A percentile compares a stretch with the other conserved stretches of the same genome.
phyloP scores from a whole-genome alignment of 192 early-diverging fungal genomes.

The Mycoemilia scoparia region DNA sequence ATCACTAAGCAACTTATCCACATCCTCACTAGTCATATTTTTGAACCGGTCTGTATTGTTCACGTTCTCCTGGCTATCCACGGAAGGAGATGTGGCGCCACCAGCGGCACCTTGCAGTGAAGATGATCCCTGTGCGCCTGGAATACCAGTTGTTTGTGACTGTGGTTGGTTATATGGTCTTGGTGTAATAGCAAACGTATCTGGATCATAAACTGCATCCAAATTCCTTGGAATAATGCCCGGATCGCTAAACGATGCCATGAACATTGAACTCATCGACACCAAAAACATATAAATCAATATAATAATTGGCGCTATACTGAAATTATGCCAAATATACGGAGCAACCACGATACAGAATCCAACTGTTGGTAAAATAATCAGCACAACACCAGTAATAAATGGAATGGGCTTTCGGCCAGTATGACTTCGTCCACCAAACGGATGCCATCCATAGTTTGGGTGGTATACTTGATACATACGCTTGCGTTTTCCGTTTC shows the following conservation, averaged over 20 bases:
- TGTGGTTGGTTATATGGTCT: too few species aligned
- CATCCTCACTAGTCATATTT: too few species aligned
- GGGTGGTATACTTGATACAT: slow-evolving; percentile 27
- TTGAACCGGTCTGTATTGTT: too few species aligned
- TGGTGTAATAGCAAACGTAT: too few species aligned
- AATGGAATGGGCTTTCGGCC: slow-evolving; percentile 45
- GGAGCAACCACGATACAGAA: slow-evolving; percentile 48
- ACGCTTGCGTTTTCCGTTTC: too few species aligned
- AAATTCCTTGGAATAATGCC: slow-evolving; percentile 56
- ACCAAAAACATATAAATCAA: slow-evolving; percentile 46
- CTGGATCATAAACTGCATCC: slow-evolving; percentile 30
- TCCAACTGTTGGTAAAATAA: slow-evolving; percentile 36
- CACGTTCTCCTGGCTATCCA: too few species aligned
- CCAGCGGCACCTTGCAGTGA: not conserved
- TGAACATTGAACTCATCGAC: slow-evolving; percentile 46
- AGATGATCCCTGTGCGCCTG: slow-evolving; percentile 1
- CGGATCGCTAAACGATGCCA: slow-evolving; percentile 58
- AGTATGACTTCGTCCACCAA: slow-evolving; percentile 43
- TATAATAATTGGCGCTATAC: slow-evolving; percentile 42
- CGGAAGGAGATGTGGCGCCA: not conserved
- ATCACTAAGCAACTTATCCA: too few species aligned
- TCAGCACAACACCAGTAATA: slow-evolving; percentile 31
- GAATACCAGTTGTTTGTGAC: slow-evolving; percentile 12
- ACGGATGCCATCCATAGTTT: slow-evolving; percentile 38
- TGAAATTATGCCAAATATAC: slow-evolving; percentile 39